Evolutionary conservation across 2,329 filamentous ascomycete species (phyloP), one percentile per base, ranked within the genome.

Genomic region (Cladophialophora immunda): DNA sequence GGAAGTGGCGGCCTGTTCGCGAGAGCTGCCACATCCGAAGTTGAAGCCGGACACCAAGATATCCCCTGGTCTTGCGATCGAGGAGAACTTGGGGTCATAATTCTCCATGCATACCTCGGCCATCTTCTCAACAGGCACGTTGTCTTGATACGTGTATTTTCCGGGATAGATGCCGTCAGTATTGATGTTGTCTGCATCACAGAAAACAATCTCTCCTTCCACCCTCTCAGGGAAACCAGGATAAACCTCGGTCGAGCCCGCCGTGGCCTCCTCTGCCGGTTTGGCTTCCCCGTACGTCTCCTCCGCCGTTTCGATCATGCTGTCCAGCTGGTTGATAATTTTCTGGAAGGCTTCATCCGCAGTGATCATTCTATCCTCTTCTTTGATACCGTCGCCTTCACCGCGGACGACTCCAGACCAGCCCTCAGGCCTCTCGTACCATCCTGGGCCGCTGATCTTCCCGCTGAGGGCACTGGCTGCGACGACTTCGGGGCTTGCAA

Each of bases 151-250:
- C 0, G 62, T 67, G 64, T 78, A 74, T 9, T 34, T 34, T n/a
- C 92, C 93, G 0, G 93, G 91, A 78, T 98, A 98, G 77, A 98
- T 97, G 62, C 87, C 90, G 75, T 98, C 94, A 0, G 94, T 98
- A 80, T 95, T 92, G 77, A 97, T 88, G 80, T 97, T 96, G 77
- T 93, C 91, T 0, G 87, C 88, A 74, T 97, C 92, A 76, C 88
- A 92, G 79, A 95, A 97, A 55, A 97, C 84, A 66, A 98, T 96
- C 78, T 97, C 92, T 25, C 94, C 94, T 8, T 85, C 83, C 15
- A 98, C 88, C 69, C 88, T 89, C 73, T 93, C 90, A 0, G 94
- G 93, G 77, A 98, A 97, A 38, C 93, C 93, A 0, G 92, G 91
- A 2, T 94, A 86, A 61, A 97, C 87, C 22, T 94, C 88, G 0